Base-by-base conservation (phyloP, 1,284 basidiomycete species). In the Cronartium quercuum region DNA sequence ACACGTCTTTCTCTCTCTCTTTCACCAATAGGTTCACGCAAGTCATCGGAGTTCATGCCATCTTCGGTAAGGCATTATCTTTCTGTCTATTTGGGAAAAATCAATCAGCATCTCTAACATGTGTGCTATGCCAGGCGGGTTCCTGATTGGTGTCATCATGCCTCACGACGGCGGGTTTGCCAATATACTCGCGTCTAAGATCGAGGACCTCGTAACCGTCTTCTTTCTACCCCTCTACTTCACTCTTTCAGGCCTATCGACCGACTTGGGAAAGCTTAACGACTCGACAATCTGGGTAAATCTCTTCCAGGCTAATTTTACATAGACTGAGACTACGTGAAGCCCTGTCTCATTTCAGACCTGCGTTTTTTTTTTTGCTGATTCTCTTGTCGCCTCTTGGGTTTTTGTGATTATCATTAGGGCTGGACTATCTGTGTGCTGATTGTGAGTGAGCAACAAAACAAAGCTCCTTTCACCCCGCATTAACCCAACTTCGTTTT, bases 351-450 rank as follows among this genome's bases (percentile, higher is more conserved):
- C 7, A n/a, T n/a, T 18, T n/a, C 51, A 55, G 83, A 64, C 29
- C 29, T 29, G 2, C 29, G 29, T 29, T 29, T 2, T 29, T 2
- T 29, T 77, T 58, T 76, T 80, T 66, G 73, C 77, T 35, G 77
- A 78, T 38, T 83, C 85, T 40, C 89, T 89, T 6, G 5, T 60
- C 44, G 0, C 35, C 42, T 60, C 73, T 67, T 15, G 18, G 7
- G 41, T 41, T n/a, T 66, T 51, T n/a, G 12, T 71, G 34, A 47
- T 63, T 40, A 75, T 80, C 58, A 41, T n/a, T 95, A 92, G 93
- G 92, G 88, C n/a, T 95, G 91, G 81, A 88, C 88, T 12, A 84
- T 96, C 76, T 83, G 91, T 67, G 89, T 94, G 77, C 90, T 88
- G 77, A 82, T 88, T n/a, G 86, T 94, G 67, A 90, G 91, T 0